Conservation (phyloP, 2,329 filamentous ascomycete genomes). For the Amylocarpus encephaloides region DNA sequence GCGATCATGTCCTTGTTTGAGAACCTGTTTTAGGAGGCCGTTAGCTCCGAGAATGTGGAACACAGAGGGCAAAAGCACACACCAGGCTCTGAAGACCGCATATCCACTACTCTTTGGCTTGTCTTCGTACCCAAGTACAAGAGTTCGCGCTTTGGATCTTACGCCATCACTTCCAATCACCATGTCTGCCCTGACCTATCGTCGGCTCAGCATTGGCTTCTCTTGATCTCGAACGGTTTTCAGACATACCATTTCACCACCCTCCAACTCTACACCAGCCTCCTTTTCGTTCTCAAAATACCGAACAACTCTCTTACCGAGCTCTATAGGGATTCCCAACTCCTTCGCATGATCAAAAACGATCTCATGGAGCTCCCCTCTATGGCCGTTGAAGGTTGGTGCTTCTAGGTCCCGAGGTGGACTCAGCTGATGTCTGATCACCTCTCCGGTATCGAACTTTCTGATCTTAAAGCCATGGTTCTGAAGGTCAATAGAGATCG, state of each 20-base stretch:
- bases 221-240: background rate
- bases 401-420: constrained; percentile 26
- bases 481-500: constrained; percentile 15
- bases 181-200: constrained; percentile 39
- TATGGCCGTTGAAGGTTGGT: constrained; percentile 40
- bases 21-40: constrained; percentile 32
- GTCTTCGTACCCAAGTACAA: constrained; percentile 46
- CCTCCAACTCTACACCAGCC: constrained; percentile 40
- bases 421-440: constrained; percentile 38
- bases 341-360: constrained; percentile 45
- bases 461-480: constrained; percentile 45
- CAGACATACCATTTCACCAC: constrained; percentile 22
- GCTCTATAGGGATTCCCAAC: constrained; percentile 46
- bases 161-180: constrained; percentile 51
- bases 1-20: constrained; percentile 39
- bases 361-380: constrained; percentile 48
- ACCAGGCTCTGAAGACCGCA: constrained; percentile 47
- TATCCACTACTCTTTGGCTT: constrained; percentile 45
- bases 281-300: constrained; percentile 44
- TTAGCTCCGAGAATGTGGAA: background rate
- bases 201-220: constrained; percentile 1
- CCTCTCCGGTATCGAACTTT: constrained; percentile 30
- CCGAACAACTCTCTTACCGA: constrained; percentile 42
- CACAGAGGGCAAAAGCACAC: constrained; percentile 20
- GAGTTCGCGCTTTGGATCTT: constrained; percentile 44